Evolutionary conservation across 352 stramenopile species (phyloP).

Genomic region (Aphanomyces cochlioides): DNA sequence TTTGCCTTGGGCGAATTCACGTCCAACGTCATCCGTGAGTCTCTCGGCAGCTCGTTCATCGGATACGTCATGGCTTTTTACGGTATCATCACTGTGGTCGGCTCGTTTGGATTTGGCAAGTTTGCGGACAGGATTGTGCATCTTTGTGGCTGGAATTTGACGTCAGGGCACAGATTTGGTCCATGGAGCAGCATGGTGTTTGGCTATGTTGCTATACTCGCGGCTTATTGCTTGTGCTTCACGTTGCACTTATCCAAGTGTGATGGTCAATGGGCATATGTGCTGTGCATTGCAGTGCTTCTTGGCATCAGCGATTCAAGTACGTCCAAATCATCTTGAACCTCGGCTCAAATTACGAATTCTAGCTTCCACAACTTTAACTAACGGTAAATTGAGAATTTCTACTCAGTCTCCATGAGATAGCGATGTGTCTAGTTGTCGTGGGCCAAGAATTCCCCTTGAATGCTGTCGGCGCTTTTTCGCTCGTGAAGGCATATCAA

Average conservation of each 20-base stretch:
- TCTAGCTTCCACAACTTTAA: conserved; percentile 10
- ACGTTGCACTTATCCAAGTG: conserved; percentile 13
- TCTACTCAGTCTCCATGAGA: too few species aligned
- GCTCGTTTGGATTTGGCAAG: conserved; percentile 5
- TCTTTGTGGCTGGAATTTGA: too few species aligned
- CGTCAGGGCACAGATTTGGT: too few species aligned
- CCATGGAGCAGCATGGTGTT: neutral
- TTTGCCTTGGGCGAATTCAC: conserved; percentile 25
- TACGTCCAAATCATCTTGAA: neutral
- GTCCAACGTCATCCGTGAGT: conserved; percentile 22
- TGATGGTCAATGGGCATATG: conserved; percentile 9
- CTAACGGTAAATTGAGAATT: too few species aligned
- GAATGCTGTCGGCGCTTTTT: conserved; percentile 25
- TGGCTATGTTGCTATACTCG: conserved; percentile 1
- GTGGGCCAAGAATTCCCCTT: conserved; percentile 18
- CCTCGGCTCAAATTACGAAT: too few species aligned
- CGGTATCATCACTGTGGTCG: conserved; percentile 13
- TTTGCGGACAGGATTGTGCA: conserved; percentile 17
- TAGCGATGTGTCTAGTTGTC: conserved; percentile 22
- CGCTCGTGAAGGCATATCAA: conserved; percentile 16
- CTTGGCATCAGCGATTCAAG: conserved; percentile 8
- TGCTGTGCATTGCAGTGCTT: conserved; percentile 9
- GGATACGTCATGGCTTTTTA: conserved; percentile 27
- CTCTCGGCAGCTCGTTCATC: conserved; percentile 18
- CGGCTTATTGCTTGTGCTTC: conserved; percentile 9